These are phyloP conservation scores for Xenoacremonium recifei DNA, from an alignment of 2,329 filamentous ascomycete genomes.

Conservation along the genomic window DNA sequence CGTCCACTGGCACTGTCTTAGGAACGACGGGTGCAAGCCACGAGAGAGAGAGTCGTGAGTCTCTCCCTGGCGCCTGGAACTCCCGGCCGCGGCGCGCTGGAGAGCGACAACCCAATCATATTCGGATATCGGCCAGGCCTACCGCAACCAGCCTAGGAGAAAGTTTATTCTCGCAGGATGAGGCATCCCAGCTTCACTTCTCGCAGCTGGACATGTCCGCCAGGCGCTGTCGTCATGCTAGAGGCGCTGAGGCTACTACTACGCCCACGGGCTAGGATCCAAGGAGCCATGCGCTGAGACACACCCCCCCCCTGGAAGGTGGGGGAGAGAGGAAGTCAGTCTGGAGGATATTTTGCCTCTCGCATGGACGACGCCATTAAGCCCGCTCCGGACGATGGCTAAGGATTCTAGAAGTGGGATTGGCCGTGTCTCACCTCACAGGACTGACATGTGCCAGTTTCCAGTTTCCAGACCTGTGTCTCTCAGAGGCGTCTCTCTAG, in stretches of 20 bases:
- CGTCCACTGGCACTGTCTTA: background rate
- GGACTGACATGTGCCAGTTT: slow-evolving; percentile 11
- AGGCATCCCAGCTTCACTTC: background rate
- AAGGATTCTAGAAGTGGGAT: background rate
- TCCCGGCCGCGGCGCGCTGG: background rate
- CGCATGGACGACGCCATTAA: background rate
- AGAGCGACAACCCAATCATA: background rate
- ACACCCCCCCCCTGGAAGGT: background rate
- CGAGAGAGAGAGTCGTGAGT: no score
- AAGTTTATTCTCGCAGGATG: slow-evolving; percentile 22
- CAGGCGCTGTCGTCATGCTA: background rate
- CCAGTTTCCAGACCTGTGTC: no score
- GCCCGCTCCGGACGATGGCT: background rate
- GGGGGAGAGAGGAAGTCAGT: background rate
- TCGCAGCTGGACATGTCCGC: background rate
- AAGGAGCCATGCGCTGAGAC: slow-evolving; percentile 2
- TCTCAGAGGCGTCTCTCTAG: no score
- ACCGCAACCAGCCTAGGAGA: slow-evolving; percentile 15
- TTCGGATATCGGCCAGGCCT: slow-evolving; percentile 8
- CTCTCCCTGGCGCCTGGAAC: no score
- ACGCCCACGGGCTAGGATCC: background rate
- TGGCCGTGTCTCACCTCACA: slow-evolving; percentile 4
- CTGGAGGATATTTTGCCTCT: no score
- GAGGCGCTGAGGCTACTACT: no score
- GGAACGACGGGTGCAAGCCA: background rate